A percentile compares a stretch with the other conserved stretches of the same genome.
Evolutionary conservation across 1,139 yeast species (phyloP).

Genomic region (Pichia norvegensis): DNA sequence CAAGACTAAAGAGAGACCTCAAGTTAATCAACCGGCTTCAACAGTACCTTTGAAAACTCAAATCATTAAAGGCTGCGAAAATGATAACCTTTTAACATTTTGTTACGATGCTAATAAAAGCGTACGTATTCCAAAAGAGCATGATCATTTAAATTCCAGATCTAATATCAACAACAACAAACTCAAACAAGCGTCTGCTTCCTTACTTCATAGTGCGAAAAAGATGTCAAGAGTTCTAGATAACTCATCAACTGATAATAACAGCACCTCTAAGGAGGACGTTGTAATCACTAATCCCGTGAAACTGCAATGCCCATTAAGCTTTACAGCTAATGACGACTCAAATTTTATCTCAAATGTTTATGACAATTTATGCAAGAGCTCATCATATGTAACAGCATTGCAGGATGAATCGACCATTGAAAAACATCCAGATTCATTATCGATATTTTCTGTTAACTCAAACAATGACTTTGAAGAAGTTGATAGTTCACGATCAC

Average conservation of each 20-base stretch:
- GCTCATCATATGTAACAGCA: slow-evolving; percentile 20
- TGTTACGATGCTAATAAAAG: slow-evolving; percentile 37
- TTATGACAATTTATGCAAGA: slow-evolving; percentile 21
- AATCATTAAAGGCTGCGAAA: slow-evolving; percentile 48
- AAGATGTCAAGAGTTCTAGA: slow-evolving; percentile 19
- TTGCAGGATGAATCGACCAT: slow-evolving; percentile 16
- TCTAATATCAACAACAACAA: slow-evolving; percentile 5
- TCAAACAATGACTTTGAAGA: slow-evolving; percentile 18
- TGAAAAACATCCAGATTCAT: slow-evolving; percentile 16
- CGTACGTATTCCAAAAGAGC: neutral
- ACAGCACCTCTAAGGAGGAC: slow-evolving; percentile 17
- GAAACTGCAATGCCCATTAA: slow-evolving; percentile 29
- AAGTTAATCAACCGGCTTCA: slow-evolving; percentile 19
- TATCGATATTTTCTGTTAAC: slow-evolving; percentile 23
- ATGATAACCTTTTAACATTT: slow-evolving; percentile 53
- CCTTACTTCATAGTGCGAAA: slow-evolving; percentile 12
- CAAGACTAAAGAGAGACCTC: slow-evolving; percentile 36
- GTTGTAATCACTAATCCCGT: slow-evolving; percentile 29
- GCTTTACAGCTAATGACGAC: slow-evolving; percentile 28
- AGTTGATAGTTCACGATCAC: neutral
- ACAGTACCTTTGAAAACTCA: slow-evolving; percentile 48
- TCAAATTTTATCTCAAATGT: slow-evolving; percentile 21
- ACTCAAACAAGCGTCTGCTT: slow-evolving; percentile 13
- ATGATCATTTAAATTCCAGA: neutral
- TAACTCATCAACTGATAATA: slow-evolving; percentile 1